Evolutionary conservation across 2,329 filamentous ascomycete genomes (phyloP), one percentile per base, ranked within the genome.

Genomic region (Penicillium verrucosum): DNA sequence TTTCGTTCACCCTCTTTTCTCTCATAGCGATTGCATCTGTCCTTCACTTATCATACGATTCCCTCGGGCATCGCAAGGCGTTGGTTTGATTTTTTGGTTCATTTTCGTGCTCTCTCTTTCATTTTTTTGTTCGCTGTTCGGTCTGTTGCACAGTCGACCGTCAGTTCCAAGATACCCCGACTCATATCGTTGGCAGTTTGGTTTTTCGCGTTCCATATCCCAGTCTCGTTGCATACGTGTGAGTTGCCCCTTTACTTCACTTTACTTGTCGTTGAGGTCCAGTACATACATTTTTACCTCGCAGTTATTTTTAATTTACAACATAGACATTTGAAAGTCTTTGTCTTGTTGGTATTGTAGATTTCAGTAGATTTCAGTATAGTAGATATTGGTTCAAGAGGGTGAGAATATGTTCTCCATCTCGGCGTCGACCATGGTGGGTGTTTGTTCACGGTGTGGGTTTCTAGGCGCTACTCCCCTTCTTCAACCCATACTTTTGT

Each of bases 11-110:
- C 11, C 30, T 32, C 30, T 32, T 45, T 65, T 51, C 64, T 59
- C 52, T 68, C 54, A 55, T 62, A 56, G 56, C 58, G 56, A 56
- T 42, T 57, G 30, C 29, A 34, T 57, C 16, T 36, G 34, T 41
- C 45, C 18, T 37, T 36, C 30, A 18, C 38, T 51, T 36, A 44
- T 51, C 23, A 44, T 36, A 25, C 16, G 49, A 51, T 44, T 5
- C 21, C 40, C 16, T 16, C 12, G 16, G 38, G 29, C 23, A 44
- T 51, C 21, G 8, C 36, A 45, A 29, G 49, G 49, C 49, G 49
- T 51, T 40, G 23, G 11, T 38, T 25, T 21, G 16, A 12, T 21
- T 38, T 29, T 38, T 16, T 29, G 14, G 11, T 46, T 18, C 43
- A 32, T 21, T 12, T 47, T 7, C 29, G 12, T 34, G 44, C 30